phyloP scores from a whole-genome alignment of 371 early-diverging fungal species.

The Fennellomyces sp. region DNA sequence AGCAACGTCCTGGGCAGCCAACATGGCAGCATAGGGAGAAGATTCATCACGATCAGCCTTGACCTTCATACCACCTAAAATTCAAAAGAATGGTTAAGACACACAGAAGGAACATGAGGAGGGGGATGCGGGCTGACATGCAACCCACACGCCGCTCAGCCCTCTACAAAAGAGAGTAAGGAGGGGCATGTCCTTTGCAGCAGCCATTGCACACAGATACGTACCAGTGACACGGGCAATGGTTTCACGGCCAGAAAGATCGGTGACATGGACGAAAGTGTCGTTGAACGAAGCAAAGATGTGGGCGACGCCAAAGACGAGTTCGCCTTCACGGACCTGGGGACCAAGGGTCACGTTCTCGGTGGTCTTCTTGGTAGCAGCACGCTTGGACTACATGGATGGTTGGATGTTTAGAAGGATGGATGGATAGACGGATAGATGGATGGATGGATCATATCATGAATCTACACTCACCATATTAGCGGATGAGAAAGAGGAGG shows the following conservation, averaged over 20 bases:
- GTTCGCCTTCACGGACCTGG: conserved; percentile 97
- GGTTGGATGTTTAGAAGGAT: background rate
- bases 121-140: conserved; percentile 32
- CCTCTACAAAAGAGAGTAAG: background rate
- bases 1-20: conserved; percentile 99
- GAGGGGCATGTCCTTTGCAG: conserved; percentile 22
- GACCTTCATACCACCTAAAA: conserved; percentile 99
- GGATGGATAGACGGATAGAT: conserved; percentile 7
- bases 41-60: conserved; percentile 99
- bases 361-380: conserved; percentile 66
- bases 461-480: conserved; percentile 1
- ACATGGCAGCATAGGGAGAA: conserved; percentile 99
- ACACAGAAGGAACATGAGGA: conserved; percentile 27
- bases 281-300: conserved; percentile 99
- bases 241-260: conserved; percentile 99
- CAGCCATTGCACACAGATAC: conserved; percentile 1
- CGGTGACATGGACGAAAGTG: conserved; percentile 99
- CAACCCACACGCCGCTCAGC: conserved; percentile 23
- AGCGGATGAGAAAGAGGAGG: conserved; percentile 8
- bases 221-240: conserved; percentile 98
- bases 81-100: conserved; percentile 6
- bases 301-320: conserved; percentile 99
- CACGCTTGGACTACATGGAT: conserved; percentile 57
- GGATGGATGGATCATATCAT: conserved; percentile 11
- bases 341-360: conserved; percentile 97